Evolutionary conservation across 148 eudicot species (phyloP).

Genomic region (Rheum nobile): DNA sequence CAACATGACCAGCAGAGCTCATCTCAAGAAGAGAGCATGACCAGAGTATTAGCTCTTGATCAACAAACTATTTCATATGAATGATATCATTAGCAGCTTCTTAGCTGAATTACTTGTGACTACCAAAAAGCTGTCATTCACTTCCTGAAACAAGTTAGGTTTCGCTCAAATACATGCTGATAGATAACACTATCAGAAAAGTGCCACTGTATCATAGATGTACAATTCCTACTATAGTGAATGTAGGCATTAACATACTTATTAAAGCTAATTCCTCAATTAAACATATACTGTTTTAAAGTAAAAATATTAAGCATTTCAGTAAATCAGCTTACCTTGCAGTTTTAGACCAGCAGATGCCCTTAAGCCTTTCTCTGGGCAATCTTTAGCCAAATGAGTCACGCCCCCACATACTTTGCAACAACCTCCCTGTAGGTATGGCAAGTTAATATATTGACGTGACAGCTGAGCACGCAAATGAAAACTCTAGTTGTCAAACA

Average conservation of each 20-base stretch:
- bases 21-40: neutral
- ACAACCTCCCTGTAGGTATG: constrained; percentile 58
- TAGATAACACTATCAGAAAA: neutral
- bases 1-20: constrained; percentile 5
- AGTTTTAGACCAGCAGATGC: constrained; percentile 18
- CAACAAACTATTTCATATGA: neutral
- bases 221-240: neutral
- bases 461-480: neutral
- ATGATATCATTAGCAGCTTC: neutral
- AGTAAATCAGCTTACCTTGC: constrained; percentile 28
- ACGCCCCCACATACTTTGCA: constrained; percentile 84
- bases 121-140: neutral
- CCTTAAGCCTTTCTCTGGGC: constrained; percentile 52
- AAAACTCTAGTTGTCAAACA: neutral
- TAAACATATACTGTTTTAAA: neutral
- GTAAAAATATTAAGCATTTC: neutral
- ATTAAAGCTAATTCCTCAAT: neutral
- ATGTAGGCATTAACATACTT: neutral
- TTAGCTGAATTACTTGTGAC: neutral
- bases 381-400: constrained; percentile 83
- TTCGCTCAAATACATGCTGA: neutral
- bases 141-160: neutral
- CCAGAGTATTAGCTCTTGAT: neutral
- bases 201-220: neutral
- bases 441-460: neutral